phyloP scores from a whole-genome alignment of 2,329 filamentous ascomycete genomes.

The Aspergillus transmontanensis region DNA sequence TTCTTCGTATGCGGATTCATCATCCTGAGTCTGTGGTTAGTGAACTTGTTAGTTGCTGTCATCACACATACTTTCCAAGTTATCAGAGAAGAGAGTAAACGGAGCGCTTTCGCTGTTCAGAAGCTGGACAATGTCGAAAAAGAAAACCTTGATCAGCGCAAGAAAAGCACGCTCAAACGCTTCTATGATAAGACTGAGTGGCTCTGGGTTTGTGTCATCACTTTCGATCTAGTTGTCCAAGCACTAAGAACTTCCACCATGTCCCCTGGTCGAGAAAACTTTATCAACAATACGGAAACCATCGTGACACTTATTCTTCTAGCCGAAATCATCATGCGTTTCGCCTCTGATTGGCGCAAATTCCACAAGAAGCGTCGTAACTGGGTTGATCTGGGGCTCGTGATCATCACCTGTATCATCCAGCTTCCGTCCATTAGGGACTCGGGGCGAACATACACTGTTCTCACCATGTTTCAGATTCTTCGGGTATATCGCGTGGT shows the following conservation, averaged over 20 bases:
- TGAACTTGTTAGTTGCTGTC: constrained; percentile 91
- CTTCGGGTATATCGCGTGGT: constrained; percentile 90
- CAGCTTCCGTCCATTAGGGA: constrained; percentile 78
- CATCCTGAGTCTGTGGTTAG: constrained; percentile 93
- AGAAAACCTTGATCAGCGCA: constrained; percentile 36
- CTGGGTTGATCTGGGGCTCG: constrained; percentile 77
- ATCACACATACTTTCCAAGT: constrained; percentile 99
- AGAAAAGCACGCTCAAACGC: constrained; percentile 60
- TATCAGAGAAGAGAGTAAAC: constrained; percentile 92
- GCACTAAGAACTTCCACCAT: constrained; percentile 76
- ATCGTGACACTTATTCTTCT: constrained; percentile 77
- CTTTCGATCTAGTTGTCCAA: constrained; percentile 77
- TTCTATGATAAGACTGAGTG: constrained; percentile 73
- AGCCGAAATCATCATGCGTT: constrained; percentile 78
- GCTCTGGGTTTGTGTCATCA: constrained; percentile 80
- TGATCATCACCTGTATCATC: constrained; percentile 80
- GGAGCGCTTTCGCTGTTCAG: constrained; percentile 85
- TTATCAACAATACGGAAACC: constrained; percentile 74
- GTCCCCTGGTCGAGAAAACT: constrained; percentile 58
- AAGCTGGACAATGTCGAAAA: constrained; percentile 56
- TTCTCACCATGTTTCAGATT: constrained; percentile 92
- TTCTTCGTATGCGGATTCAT: constrained; percentile 76
- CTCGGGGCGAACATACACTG: constrained; percentile 74
- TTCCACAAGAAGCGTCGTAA: constrained; percentile 78
- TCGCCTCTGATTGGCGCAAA: constrained; percentile 75